Evolutionary conservation across 2,329 filamentous ascomycete genomes (phyloP).

Genomic region (Sporothrix inflata): DNA sequence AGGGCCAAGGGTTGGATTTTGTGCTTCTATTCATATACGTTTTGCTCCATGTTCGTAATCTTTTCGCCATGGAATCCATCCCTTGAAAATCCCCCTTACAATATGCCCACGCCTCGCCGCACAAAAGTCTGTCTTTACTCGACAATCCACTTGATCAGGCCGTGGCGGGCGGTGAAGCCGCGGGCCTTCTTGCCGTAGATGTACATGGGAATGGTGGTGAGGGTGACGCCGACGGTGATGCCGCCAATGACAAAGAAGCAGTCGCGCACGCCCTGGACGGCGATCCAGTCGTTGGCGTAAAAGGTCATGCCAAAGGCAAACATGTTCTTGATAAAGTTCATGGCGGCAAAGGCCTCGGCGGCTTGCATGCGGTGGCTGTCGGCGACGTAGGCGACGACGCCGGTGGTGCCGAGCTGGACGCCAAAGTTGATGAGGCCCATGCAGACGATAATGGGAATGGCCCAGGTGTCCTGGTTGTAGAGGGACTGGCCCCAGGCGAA

Average conservation of each 20-base stretch:
- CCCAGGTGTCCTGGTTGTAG: slow-evolving; percentile 37
- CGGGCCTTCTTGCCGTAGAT: slow-evolving; percentile 35
- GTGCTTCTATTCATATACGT: too few relatives aligned
- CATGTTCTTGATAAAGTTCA: slow-evolving; percentile 47
- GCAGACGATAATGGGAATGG: slow-evolving; percentile 42
- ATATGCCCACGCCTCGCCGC: too few relatives aligned
- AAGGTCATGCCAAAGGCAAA: slow-evolving; percentile 47
- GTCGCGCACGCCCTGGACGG: slow-evolving; percentile 42
- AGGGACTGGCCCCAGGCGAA: slow-evolving; percentile 41
- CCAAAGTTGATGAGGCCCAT: slow-evolving; percentile 42
- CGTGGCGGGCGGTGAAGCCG: slow-evolving; percentile 31
- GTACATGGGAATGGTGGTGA: slow-evolving; percentile 42
- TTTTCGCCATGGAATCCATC: too few relatives aligned
- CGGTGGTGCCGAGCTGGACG: slow-evolving; percentile 45
- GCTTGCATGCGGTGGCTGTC: slow-evolving; percentile 46
- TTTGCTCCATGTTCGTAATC: too few relatives aligned
- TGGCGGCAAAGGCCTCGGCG: slow-evolving; percentile 44
- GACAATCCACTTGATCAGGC: slow-evolving; percentile 30
- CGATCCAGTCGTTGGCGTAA: slow-evolving; percentile 47
- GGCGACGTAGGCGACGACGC: slow-evolving; percentile 44
- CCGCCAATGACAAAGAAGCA: slow-evolving; percentile 46
- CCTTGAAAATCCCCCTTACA: too few relatives aligned
- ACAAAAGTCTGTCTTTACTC: neutral
- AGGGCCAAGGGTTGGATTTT: too few relatives aligned
- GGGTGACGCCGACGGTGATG: slow-evolving; percentile 40